Conservation (phyloP, 345 rosid genomes). For the Cardamine occulta region DNA sequence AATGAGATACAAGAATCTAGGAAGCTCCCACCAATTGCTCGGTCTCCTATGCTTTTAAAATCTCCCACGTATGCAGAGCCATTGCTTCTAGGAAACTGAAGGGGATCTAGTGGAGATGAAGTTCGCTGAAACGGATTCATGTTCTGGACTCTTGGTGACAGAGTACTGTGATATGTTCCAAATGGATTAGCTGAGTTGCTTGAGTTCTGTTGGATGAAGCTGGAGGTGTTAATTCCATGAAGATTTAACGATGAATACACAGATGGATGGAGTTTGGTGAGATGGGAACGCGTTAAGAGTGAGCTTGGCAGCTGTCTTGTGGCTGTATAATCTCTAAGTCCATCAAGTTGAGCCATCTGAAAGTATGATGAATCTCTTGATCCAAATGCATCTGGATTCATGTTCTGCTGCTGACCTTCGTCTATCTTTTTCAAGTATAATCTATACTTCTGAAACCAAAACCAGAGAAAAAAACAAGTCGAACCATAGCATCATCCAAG, state of each 20-base stretch:
- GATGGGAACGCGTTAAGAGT: conserved; percentile 58
- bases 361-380: conserved; percentile 59
- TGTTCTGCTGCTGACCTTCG: conserved; percentile 58
- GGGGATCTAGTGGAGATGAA: conserved; percentile 53
- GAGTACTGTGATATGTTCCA: conserved; percentile 55
- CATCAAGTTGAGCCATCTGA: conserved; percentile 58
- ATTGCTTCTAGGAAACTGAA: conserved; percentile 54
- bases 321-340: conserved; percentile 58
- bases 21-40: conserved; percentile 43
- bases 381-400: conserved; percentile 58
- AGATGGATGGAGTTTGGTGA: conserved; percentile 64
- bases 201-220: conserved; percentile 50
- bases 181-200: conserved; percentile 48
- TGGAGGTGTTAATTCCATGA: conserved; percentile 60
- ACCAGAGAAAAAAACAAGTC: conserved; percentile 8
- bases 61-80: conserved; percentile 50
- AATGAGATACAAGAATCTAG: conserved; percentile 43
- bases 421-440: conserved; percentile 75
- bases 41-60: conserved; percentile 46
- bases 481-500: conserved; percentile 15
- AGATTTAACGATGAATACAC: conserved; percentile 46
- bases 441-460: conserved; percentile 74
- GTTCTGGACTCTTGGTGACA: conserved; percentile 49
- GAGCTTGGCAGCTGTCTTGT: conserved; percentile 61
- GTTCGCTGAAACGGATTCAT: conserved; percentile 51